Evolutionary conservation across 2,329 filamentous ascomycete genomes (phyloP).

Genomic region (Trichoderma aggressivum): DNA sequence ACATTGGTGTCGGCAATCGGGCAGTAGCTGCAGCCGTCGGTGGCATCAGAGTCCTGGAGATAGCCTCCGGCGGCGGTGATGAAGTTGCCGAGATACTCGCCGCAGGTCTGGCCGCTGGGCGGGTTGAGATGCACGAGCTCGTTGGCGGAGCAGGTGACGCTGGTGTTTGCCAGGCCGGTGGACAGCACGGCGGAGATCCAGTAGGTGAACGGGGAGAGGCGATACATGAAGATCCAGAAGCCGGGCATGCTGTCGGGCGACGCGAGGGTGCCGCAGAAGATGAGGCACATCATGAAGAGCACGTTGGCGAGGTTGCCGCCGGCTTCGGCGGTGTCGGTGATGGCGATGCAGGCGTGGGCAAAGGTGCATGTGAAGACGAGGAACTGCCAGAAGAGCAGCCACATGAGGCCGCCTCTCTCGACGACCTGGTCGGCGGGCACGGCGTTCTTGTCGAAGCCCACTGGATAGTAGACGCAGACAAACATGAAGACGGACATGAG

Average conservation of each 20-base stretch:
- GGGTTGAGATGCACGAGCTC: conserved; percentile 54
- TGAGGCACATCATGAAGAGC: conserved; percentile 56
- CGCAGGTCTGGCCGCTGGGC: conserved; percentile 51
- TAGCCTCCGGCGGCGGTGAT: conserved; percentile 26
- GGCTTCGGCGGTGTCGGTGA: conserved; percentile 6
- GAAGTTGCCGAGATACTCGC: conserved; percentile 54
- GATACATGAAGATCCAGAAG: conserved; percentile 48
- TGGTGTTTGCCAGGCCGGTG: conserved; percentile 55
- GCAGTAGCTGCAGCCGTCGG: conserved; percentile 3
- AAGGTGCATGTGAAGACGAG: conserved; percentile 36
- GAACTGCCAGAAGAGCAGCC: conserved; percentile 15
- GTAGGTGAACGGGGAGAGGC: conserved; percentile 34
- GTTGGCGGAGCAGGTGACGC: conserved; percentile 43
- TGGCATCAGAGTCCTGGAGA: background rate
- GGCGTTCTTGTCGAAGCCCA: conserved; percentile 8
- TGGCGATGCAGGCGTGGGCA: conserved; percentile 16
- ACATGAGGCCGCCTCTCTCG: conserved; percentile 6
- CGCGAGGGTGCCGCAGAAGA: conserved; percentile 73
- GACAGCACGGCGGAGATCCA: conserved; percentile 52
- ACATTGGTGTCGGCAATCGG: conserved; percentile 7
- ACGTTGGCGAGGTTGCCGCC: conserved; percentile 27
- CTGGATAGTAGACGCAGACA: conserved; percentile 9
- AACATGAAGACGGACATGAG: conserved; percentile 14
- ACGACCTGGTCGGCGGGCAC: background rate
- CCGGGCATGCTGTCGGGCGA: conserved; percentile 60